These are phyloP conservation scores for Didymella keratinophila DNA, from an alignment of 2,329 filamentous ascomycete genomes.

Conservation along the genomic window DNA sequence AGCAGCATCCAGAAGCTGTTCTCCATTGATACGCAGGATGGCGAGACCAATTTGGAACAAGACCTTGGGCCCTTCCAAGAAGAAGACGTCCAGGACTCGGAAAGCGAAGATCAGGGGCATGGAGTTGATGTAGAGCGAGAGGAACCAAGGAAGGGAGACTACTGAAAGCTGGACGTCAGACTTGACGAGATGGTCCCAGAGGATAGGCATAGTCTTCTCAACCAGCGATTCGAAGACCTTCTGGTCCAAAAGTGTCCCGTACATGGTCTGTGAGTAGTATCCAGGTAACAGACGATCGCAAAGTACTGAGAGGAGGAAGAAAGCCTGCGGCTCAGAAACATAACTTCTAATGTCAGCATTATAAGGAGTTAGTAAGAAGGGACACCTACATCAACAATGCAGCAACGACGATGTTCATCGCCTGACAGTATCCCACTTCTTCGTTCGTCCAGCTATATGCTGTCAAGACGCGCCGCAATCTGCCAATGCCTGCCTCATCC, in stretches of 20 bases:
- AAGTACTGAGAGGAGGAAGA: slow-evolving; percentile 88
- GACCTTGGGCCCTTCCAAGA: slow-evolving; percentile 96
- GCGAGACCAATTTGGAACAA: slow-evolving; percentile 95
- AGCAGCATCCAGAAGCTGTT: slow-evolving; percentile 89
- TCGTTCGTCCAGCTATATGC: slow-evolving; percentile 98
- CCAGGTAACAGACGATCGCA: slow-evolving; percentile 93
- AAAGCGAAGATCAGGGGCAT: slow-evolving; percentile 99
- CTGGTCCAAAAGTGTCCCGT: slow-evolving; percentile 94
- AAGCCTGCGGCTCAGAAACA: slow-evolving; percentile 95
- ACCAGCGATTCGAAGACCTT: slow-evolving; percentile 97
- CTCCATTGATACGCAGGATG: slow-evolving; percentile 96
- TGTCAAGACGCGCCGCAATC: slow-evolving; percentile 87
- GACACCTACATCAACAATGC: slow-evolving; percentile 81
- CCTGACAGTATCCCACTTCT: slow-evolving; percentile 97
- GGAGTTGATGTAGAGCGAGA: slow-evolving; percentile 98
- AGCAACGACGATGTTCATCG: slow-evolving; percentile 99
- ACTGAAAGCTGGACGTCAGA: slow-evolving; percentile 97
- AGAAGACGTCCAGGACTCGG: slow-evolving; percentile 95
- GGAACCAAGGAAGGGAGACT: slow-evolving; percentile 95
- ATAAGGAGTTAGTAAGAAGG: slow-evolving; percentile 16
- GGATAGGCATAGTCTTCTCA: slow-evolving; percentile 98
- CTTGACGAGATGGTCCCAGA: slow-evolving; percentile 98
- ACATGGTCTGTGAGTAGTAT: slow-evolving; percentile 99
- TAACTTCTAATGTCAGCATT: slow-evolving; percentile 64
- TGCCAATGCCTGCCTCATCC: slow-evolving; percentile 90